Evolutionary conservation across 2,329 filamentous ascomycete genomes (phyloP), one percentile per base, ranked within the genome.

Genomic region (Neonectria neomacrospora): DNA sequence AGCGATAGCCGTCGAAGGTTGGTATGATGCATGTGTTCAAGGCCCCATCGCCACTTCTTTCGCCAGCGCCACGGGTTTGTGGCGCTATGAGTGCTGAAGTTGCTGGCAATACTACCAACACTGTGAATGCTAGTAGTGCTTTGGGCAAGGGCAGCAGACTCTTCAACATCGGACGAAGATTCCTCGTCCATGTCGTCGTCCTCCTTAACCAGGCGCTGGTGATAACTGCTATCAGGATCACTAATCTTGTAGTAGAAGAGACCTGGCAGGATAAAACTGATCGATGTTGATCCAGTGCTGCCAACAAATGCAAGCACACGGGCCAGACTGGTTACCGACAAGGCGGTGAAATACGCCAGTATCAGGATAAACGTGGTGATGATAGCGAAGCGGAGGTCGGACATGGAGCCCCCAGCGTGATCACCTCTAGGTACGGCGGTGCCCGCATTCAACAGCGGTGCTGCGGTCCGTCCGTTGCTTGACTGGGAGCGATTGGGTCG

Each of bases 161-260:
- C 82, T 65, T 87, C 80, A 0, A 86, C 82, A 39, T 86, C 87
- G 2, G 80, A 81, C 9, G 84, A 83, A 5, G 76, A 78, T 52
- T 91, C 90, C 39, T 86, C 71, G 9, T 72, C 83, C n/a, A 89
- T 89, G 67, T 95, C 92, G 71, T 98, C 96, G 69, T 97, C 93
- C 73, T 96, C 94, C 77, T 98, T 98, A 66, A 93, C 83, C 10
- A 98, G 82, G 14, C 91, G 88, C 76, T 97, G 95, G 72, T 97
- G 94, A 66, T 95, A 89, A 28, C 90, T 86, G 47, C 92, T 95
- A 58, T 97, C 91, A 0, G 96, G 96, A 23, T 93, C 89, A 12
- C 93, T 96, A 64, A 99, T 98, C 80, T 98, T 98, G 81, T 98
- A 99, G 79, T 98, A 99, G 78, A 99, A 99, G 4, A 99, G 80